Evolutionary conservation across 257 asterid species (phyloP), one percentile per base, ranked within the genome.

Genomic region (Scutellaria galericulata): DNA sequence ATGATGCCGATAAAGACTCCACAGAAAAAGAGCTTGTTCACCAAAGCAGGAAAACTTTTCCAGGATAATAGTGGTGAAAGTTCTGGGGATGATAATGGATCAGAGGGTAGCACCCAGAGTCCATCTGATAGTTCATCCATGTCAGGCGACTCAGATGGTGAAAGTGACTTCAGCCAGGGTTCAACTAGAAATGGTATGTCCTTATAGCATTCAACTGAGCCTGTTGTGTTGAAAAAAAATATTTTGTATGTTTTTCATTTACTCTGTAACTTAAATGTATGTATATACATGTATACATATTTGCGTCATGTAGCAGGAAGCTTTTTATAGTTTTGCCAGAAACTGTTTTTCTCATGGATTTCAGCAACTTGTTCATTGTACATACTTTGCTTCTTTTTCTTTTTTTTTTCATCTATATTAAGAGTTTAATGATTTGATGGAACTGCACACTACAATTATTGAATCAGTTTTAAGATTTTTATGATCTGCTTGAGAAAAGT

Each of bases 71-170:
- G 86, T 50, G 78, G 82, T 77, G 93, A 73, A 81, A 86, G 91
- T 84, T 81, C 89, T 51, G 75, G 70, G 20, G 87, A 73, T 77
- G 91, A 85, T 61, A 83, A 79, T 78, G 82, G 72, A 74, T 85
- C 86, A 40, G 80, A 68, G 78, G 72, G 83, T 41, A 74, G 80
- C 62, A 88, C 87, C 11, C 75, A 47, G 46, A 70, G 83, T 45
- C 87, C 81, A 64, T 86, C 95, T 1, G 86, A 81, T 67, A 82
- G 77, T 79, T 87, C 91, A 66, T 86, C 91, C 44, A 72, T 79
- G 55, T 87, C 92, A 9, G 92, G 75, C 47, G 27, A 75, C 80
- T 82, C 95, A 4, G 78, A 0, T 20, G 89, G 80, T 59, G 95
- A 82, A 77, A 85, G 87, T 81, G 87, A 84, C 60, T 58, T 73